Percentiles rank a stretch among this genome's conserved stretches.
phyloP scores from a whole-genome alignment of 2,329 filamentous ascomycete genomes.

The Cladosporium sp. region DNA sequence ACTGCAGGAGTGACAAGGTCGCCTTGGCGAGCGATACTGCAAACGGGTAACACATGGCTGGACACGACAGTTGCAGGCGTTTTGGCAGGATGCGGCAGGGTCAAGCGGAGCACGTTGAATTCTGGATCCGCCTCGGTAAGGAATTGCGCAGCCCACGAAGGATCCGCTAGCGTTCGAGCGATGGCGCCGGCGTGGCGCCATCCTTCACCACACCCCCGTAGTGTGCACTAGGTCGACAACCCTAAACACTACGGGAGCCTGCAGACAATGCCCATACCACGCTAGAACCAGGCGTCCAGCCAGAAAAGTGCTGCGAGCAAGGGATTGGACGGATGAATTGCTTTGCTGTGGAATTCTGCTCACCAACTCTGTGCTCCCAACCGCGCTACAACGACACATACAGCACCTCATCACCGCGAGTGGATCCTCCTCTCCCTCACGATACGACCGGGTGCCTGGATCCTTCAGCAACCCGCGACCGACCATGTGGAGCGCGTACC shows the following conservation, averaged over 20 bases:
- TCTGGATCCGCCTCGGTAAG: not conserved
- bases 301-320: too few relatives aligned
- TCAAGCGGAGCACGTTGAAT: slow-evolving; percentile 4
- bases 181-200: not conserved
- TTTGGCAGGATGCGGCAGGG: not conserved
- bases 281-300: not conserved
- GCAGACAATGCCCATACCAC: not conserved
- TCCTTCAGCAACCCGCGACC: not conserved
- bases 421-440: not conserved
- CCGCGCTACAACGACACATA: too few relatives aligned
- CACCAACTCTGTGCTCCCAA: too few relatives aligned
- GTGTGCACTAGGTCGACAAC: too few relatives aligned
- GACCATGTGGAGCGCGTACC: not conserved
- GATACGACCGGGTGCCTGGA: not conserved
- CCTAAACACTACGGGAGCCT: not conserved
- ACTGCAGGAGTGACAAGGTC: too few relatives aligned
- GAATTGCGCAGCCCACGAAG: not conserved
- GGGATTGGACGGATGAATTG: too few relatives aligned
- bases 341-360: too few relatives aligned
- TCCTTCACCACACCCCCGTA: not conserved
- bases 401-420: not conserved
- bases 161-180: not conserved
- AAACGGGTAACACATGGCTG: not conserved
- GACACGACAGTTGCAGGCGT: not conserved
- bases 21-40: too few relatives aligned